phyloP scores from a whole-genome alignment of 257 asterid genomes.

The Striga asiatica region DNA sequence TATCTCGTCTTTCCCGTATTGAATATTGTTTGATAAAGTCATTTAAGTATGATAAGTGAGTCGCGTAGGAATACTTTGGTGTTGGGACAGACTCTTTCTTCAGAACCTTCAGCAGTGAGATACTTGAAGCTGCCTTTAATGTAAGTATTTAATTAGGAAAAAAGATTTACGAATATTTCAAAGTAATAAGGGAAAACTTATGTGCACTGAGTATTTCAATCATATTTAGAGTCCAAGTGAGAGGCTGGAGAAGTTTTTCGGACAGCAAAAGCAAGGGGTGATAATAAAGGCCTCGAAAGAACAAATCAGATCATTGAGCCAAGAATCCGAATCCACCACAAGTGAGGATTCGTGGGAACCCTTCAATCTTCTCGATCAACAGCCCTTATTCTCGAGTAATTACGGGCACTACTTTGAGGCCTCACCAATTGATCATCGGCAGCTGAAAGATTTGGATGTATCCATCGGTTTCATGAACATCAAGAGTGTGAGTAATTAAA shows the following conservation, averaged over 20 bases:
- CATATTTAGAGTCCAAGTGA: constrained; percentile 20
- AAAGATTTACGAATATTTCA: no score
- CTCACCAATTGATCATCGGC: constrained; percentile 19
- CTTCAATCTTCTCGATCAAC: constrained; percentile 19
- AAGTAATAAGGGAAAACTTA: no score
- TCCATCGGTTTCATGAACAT: constrained; percentile 34
- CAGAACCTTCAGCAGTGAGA: constrained; percentile 34
- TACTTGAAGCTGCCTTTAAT: constrained; percentile 39
- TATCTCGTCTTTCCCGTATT: no score
- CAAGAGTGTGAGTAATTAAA: constrained; percentile 18
- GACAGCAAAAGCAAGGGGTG: constrained; percentile 24
- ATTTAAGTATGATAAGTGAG: background rate
- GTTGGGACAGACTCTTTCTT: constrained; percentile 33
- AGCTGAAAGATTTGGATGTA: constrained; percentile 21
- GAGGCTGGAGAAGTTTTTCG: constrained; percentile 19
- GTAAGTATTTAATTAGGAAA: no score
- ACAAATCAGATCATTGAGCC: constrained; percentile 33
- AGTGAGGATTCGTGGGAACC: constrained; percentile 19
- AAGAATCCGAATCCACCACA: constrained; percentile 12
- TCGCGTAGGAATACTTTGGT: constrained; percentile 31
- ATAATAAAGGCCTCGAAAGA: constrained; percentile 26
- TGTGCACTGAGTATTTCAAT: no score
- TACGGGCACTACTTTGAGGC: constrained; percentile 28
- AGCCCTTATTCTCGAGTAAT: constrained; percentile 17
- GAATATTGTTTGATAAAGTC: background rate